phyloP scores from a whole-genome alignment of 352 stramenopile genomes.

The Phytopythium vexans region DNA sequence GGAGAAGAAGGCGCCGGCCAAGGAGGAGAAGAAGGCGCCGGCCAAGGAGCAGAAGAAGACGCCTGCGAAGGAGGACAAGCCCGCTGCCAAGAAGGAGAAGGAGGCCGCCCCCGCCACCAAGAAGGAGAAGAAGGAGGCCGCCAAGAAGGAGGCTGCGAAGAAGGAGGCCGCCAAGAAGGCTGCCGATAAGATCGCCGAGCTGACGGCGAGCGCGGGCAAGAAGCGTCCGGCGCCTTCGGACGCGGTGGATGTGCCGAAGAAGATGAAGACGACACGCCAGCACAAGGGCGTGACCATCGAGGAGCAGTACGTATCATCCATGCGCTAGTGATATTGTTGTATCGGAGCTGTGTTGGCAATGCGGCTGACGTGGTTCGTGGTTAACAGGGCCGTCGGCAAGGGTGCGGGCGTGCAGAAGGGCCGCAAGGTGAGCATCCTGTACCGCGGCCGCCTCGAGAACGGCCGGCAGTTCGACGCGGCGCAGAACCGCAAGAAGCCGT shows the following conservation, averaged over 20 bases:
- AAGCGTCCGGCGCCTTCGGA: slow-evolving; percentile 63
- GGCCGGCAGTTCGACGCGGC: slow-evolving; percentile 83
- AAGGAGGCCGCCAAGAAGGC: slow-evolving; percentile 56
- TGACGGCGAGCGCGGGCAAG: slow-evolving; percentile 42
- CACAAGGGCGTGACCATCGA: slow-evolving; percentile 84
- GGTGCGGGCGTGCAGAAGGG: slow-evolving; percentile 49
- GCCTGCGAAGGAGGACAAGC: slow-evolving; percentile 25
- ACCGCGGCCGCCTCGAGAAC: slow-evolving; percentile 76
- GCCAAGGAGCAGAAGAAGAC: too few relatives aligned
- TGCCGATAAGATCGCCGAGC: slow-evolving; percentile 48
- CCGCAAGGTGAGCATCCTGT: slow-evolving; percentile 80
- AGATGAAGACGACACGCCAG: slow-evolving; percentile 60
- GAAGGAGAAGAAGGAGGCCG: slow-evolving; percentile 31
- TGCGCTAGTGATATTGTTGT: too few relatives aligned
- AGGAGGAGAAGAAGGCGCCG: slow-evolving; percentile 18
- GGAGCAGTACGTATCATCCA: slow-evolving; percentile 52
- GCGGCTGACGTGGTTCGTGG: neutral
- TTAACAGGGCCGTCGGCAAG: slow-evolving; percentile 66
- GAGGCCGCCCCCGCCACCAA: too few relatives aligned
- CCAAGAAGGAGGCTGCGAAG: slow-evolving; percentile 30
- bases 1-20: slow-evolving; percentile 14
- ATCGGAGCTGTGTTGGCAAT: too few relatives aligned
- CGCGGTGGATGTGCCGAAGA: slow-evolving; percentile 70
- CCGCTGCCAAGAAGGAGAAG: slow-evolving; percentile 14
- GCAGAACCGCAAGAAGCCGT: slow-evolving; percentile 82